phyloP scores from a whole-genome alignment of 768 basidiomycete species.

The Lyophyllum semitale region DNA sequence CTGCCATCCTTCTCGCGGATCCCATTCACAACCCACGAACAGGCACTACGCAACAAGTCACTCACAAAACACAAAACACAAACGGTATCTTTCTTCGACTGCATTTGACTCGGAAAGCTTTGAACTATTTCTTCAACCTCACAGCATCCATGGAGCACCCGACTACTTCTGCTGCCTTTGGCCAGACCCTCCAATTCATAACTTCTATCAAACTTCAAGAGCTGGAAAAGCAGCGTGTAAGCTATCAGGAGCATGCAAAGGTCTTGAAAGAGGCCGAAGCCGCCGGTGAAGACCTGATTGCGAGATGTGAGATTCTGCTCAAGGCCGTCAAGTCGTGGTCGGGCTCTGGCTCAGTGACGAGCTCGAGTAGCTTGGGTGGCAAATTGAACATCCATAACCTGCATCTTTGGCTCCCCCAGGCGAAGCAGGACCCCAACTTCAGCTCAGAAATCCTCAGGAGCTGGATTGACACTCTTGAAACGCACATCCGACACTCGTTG shows the following conservation, averaged over 20 bases:
- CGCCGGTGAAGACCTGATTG: constrained; percentile 21
- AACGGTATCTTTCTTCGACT: background rate
- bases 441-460: constrained; percentile 32
- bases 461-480: constrained; percentile 40
- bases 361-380: constrained; percentile 16
- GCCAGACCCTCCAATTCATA: constrained; percentile 43
- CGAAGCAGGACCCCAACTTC: constrained; percentile 42
- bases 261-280: constrained; percentile 29
- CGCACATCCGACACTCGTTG: constrained; percentile 37
- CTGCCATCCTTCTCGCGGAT: background rate
- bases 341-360: constrained; percentile 29
- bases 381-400: constrained; percentile 31
- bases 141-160: background rate
- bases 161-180: constrained; percentile 26
- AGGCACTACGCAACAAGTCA: background rate
- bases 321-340: constrained; percentile 36
- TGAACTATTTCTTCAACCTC: background rate
- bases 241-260: constrained; percentile 34
- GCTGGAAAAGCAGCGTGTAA: constrained; percentile 38
- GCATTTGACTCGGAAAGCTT: background rate
- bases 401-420: constrained; percentile 39
- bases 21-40: background rate
- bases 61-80: background rate
- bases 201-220: constrained; percentile 45
- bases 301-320: constrained; percentile 35